Evolutionary conservation across 495 filamentous ascomycete species (phyloP), one percentile per base, ranked within the genome.

Genomic region (Podospora comata): DNA sequence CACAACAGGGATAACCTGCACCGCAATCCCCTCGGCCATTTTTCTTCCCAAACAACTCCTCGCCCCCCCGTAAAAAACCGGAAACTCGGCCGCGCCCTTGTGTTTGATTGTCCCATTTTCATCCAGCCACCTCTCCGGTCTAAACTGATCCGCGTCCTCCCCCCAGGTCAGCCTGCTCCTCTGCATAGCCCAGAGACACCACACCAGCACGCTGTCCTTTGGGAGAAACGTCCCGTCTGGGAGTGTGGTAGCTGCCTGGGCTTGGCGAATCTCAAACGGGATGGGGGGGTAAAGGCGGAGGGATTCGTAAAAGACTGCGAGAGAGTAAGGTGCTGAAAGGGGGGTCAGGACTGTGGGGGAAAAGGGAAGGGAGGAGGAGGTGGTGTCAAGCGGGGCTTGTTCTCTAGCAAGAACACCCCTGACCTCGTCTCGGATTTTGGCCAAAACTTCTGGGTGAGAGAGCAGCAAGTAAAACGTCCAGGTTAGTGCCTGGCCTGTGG

Each of bases 141-240:
- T 72, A 71, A 88, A 89, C 0, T 68, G 70, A 56, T 84, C 83
- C 3, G 86, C 82, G 67, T 88, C 84, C 0, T 80, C 79, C 20
- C 86, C 86, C 86, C 86, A 89, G 1, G 77, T 85, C 5, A 77
- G 68, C 48, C 72, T 76, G 4, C 85, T 86, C 20, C 85, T 78
- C 61, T 87, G 85, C 84, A 89, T 86, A 4, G 86, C 84, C 84
- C 85, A 88, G 0, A 84, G 72, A 64, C 83, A 87, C 86, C 86
- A 89, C 5, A 88, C 77, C 16, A 87, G 76, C 19, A 88, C 76
- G 0, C 85, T 76, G 23, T 75, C 73, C 60, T 76, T 74, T 0
- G 86, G 86, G 5, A 89, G 77, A 67, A 79, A 82, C 1, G 86
- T 88, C 28, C 85, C 84, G 69, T 89, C 86, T 0, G 86, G 86